phyloP scores from a whole-genome alignment of 2,329 filamentous ascomycete species.

The Fusarium odoratissimum region DNA sequence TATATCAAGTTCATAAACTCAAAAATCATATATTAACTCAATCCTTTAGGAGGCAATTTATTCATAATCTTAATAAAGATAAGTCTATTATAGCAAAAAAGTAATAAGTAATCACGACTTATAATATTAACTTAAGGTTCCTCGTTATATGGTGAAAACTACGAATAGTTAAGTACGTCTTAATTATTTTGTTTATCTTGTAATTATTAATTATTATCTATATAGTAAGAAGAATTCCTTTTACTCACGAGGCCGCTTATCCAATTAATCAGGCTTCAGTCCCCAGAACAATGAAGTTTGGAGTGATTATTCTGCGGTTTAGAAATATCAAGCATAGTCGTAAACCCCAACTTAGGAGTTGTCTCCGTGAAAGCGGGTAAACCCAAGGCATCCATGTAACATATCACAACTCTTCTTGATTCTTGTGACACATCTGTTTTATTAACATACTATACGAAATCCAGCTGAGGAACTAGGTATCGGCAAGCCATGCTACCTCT shows the following conservation, averaged over 20 bases:
- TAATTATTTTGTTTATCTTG: not conserved
- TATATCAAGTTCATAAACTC: fast-evolving
- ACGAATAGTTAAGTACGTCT: fast-evolving
- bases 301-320: too few relatives aligned
- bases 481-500: not conserved
- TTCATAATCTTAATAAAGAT: too few relatives aligned
- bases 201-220: fast-evolving
- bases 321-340: fast-evolving
- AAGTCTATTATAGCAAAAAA: not conserved
- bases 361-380: too few relatives aligned
- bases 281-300: fast-evolving
- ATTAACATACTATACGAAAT: not conserved
- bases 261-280: too few relatives aligned
- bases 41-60: too few relatives aligned
- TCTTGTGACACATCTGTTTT: not conserved
- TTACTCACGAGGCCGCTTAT: fast-evolving
- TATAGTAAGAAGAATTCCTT: too few relatives aligned
- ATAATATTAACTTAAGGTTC: not conserved
- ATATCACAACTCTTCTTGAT: fast-evolving
- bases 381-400: not conserved
- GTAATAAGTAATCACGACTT: not conserved
- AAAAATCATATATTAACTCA: fast-evolving
- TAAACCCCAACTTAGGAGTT: not conserved
- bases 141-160: not conserved
- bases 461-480: too few relatives aligned